Base-by-base conservation (phyloP, 2,329 filamentous ascomycete species). In the Cercospora nicotianae region DNA sequence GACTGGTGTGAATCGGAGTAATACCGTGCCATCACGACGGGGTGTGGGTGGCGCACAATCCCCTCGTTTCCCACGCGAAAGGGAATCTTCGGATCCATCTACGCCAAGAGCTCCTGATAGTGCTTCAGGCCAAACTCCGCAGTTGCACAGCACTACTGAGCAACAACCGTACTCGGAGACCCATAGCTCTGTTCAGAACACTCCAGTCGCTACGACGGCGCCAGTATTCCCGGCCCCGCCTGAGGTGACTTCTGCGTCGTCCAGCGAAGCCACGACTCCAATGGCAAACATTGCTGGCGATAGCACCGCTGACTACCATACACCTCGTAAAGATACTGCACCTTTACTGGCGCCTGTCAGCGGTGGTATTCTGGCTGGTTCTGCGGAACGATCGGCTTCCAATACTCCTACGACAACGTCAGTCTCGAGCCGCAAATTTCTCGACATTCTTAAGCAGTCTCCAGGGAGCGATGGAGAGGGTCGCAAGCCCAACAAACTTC, bases 21-120 rank as follows among this genome's bases (percentile, higher is more conserved):
- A 98, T 77, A 99, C 95, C 3, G 85, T 98, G 13, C 95, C 95
- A 0, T 95, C 94, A 0, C 96, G 96, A 77, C 90, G 91, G 77
- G 70, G 68, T 28, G 76, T 73, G 20, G 95, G 93, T 7, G 88
- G 87, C 8, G 80, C 94, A 53, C 83, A 87, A 48, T 86, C 89
- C 1, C 86, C 87, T 5, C 86, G 91, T n/a, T 91, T 93, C 74
- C 85, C 73, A 28, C 72, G 76, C 10, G 76, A 87, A 33, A 85
- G 85, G 73, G 80, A 84, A 42, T 83, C 85, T 4, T 58, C 62
- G 5, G 83, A 86, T 33, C 80, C 87, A 20, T 82, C 84, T 9
- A 84, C 86, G 0, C 83, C 85, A 9, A 82, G 69, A 39, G 67
- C 73, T 10, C 36, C 64, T 18, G 63, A 53, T 33, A 68, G n/a